Percentiles rank a stretch among this genome's conserved stretches.
Conservation (phyloP, 257 asterid genomes). For the Ligustrum vulgare region DNA sequence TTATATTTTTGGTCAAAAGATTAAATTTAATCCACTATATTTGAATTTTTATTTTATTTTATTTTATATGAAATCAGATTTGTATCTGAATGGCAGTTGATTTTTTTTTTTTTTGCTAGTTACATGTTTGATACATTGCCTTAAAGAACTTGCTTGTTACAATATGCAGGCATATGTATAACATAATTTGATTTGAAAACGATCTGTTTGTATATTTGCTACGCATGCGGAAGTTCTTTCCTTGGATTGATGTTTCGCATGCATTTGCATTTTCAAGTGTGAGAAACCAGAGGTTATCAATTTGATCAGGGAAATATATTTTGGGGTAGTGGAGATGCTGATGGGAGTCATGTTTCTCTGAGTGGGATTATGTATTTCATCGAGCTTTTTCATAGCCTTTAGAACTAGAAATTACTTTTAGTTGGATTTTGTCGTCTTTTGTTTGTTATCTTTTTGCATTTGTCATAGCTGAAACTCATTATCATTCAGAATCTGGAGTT, state of each 20-base stretch:
- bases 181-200: neutral
- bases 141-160: neutral
- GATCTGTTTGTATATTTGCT: too few relatives aligned
- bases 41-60: neutral
- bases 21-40: neutral
- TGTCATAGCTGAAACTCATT: neutral
- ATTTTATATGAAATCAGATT: neutral
- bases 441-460: neutral
- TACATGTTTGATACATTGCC: slow-evolving; percentile 41
- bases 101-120: slow-evolving; percentile 12
- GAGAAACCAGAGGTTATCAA: neutral
- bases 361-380: neutral
- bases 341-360: neutral
- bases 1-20: neutral
- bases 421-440: neutral
- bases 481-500: neutral
- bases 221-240: too few relatives aligned
- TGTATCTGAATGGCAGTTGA: neutral
- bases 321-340: neutral
- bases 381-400: too few relatives aligned
- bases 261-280: neutral
- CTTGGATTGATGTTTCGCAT: too few relatives aligned
- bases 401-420: neutral
- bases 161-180: neutral
- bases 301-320: neutral